Conservation (phyloP, 208 protist species). For the Acanthamoeba sp. region DNA sequence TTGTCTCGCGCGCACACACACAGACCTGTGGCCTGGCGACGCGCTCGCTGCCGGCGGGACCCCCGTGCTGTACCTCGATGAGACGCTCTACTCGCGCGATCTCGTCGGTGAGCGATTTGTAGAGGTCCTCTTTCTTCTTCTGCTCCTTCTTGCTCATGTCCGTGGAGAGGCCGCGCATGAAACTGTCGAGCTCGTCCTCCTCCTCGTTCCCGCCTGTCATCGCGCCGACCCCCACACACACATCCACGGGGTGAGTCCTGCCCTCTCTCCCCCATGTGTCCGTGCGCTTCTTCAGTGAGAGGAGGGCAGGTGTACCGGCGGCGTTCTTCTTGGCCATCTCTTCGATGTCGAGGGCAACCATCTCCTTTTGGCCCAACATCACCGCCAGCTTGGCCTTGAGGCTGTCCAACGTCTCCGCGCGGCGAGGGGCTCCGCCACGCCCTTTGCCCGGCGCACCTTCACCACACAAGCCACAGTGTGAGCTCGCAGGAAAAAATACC, state of each 20-base stretch:
- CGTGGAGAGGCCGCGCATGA: constrained; percentile 1
- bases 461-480: too few relatives aligned
- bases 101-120: constrained; percentile 5
- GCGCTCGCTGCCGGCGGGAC: too few relatives aligned
- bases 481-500: too few relatives aligned
- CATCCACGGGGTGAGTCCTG: not conserved
- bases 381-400: constrained; percentile 64
- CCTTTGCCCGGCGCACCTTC: not conserved
- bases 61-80: constrained; percentile 1
- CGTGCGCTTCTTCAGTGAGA: not conserved
- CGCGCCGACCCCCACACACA: too few relatives aligned
- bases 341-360: constrained; percentile 22
- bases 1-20: not conserved
- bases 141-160: constrained; percentile 29
- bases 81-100: constrained; percentile 24
- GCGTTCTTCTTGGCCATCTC: constrained; percentile 24
- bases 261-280: not conserved
- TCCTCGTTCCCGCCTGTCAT: constrained; percentile 5
- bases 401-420: constrained; percentile 14
- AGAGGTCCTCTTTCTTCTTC: constrained; percentile 47
- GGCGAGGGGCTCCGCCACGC: not conserved
- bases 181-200: constrained; percentile 60
- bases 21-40: too few relatives aligned
- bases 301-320: not conserved
- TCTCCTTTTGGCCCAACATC: constrained; percentile 35